These are phyloP conservation scores for Bothriochloa decipiens DNA, from an alignment of 176 grass and related monocot genomes.

Conservation along the genomic window DNA sequence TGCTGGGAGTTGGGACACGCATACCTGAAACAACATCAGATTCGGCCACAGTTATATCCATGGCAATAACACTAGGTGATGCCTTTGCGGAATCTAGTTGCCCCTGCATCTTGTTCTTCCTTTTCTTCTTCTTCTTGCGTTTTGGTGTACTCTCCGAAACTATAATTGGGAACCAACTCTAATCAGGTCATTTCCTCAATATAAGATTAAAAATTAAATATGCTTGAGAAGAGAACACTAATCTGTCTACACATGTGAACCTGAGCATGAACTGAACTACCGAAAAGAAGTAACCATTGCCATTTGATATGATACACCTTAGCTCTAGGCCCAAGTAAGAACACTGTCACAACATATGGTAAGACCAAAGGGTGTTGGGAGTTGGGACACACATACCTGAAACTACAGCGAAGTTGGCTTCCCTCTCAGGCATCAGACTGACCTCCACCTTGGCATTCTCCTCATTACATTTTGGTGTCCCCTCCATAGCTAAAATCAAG, in stretches of 20 bases:
- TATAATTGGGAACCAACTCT: neutral
- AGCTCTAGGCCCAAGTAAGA: neutral
- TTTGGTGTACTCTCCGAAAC: constrained; percentile 5
- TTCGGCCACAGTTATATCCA: neutral
- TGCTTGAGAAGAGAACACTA: neutral
- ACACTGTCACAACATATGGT: neutral
- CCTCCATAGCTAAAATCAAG: neutral
- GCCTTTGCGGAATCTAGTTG: neutral
- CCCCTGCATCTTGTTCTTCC: constrained; percentile 22
- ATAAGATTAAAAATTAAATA: neutral
- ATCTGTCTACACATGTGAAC: constrained; percentile 14
- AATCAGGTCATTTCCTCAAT: neutral
- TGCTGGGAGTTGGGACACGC: neutral
- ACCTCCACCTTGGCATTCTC: constrained; percentile 3
- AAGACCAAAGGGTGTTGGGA: neutral
- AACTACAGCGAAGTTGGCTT: neutral
- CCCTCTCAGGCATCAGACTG: neutral
- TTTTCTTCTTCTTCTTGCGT: constrained; percentile 38
- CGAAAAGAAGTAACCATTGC: neutral
- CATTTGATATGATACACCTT: constrained; percentile 3
- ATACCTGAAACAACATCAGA: neutral
- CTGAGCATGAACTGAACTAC: constrained; percentile 21
- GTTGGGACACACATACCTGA: neutral
- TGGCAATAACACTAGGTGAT: neutral
- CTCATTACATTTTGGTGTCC: neutral